Base-by-base conservation (phyloP, 345 rosid genomes). In the Rhizophora mangle region DNA sequence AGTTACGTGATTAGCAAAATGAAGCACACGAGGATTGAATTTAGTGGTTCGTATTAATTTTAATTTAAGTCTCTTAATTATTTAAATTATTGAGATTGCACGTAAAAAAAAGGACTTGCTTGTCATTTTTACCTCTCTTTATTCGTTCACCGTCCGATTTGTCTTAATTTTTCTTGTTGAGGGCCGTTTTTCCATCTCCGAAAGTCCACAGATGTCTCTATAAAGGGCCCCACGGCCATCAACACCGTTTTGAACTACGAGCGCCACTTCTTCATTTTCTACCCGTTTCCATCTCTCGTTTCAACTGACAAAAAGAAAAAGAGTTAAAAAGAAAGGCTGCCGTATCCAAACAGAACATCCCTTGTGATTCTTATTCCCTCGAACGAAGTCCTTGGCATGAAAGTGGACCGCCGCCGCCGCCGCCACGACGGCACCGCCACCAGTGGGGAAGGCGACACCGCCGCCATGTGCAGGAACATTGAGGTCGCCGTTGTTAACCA, bases 401-500 rank as follows among this genome's bases (percentile, higher is more conserved):
- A 60, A 73, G 43, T 73, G 37, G 68, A 43, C 72, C 63, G 36
- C 55, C 16, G 37, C 37, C 37, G 6, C 37, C 54, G 19, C 21
- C 47, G 6, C 49, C 56, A 65, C 57, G 63, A 53, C 39, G 55
- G 20, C 13, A 31, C 72, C 56, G 5, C 39, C 46, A 8, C 36
- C 55, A 1, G 43, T 60, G 37, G 24, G 7, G 67, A 56, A 2
- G 65, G 49, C 21, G 76, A 47, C 32, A 68, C 68, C 60, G 75
- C 16, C 47, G 11, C 67, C 64, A 73, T 78, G 82, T 85, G 83
- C 76, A 68, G 53, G 65, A 83, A 80, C 27, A 84, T 84, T 69
- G 86, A 82, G 62, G 87, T 87, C 8, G 74, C 85, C 62, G 69
- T 74, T 60, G 81, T 80, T 78, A 95, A 89, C 84, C 81, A 69